phyloP scores from a whole-genome alignment of 371 early-diverging fungal genomes.

The Lichtheimia hyalospora region DNA sequence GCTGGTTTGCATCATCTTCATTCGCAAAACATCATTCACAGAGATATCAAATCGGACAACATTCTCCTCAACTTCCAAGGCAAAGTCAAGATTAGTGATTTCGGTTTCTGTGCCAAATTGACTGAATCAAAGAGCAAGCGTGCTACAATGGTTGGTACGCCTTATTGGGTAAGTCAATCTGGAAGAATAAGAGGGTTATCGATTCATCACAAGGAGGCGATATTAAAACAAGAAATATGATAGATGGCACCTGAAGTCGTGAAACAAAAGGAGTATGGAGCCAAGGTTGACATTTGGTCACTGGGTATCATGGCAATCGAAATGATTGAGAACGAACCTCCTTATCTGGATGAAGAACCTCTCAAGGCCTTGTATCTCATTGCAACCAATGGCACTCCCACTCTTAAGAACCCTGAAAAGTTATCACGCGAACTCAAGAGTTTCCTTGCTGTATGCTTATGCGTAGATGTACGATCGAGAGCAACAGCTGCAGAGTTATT shows the following conservation, averaged over 20 bases:
- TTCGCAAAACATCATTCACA: conserved; percentile 88
- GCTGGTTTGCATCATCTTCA: conserved; percentile 93
- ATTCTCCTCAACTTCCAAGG: conserved; percentile 85
- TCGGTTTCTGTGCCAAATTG: conserved; percentile 91
- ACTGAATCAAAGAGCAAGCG: conserved; percentile 81
- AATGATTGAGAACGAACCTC: conserved; percentile 97
- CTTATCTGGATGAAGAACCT: conserved; percentile 95
- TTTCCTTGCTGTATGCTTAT: conserved; percentile 86
- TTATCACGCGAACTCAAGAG: conserved; percentile 82
- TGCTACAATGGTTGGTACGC: conserved; percentile 94
- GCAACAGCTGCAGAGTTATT: conserved; percentile 86
- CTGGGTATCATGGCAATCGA: conserved; percentile 96
- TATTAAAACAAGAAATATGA: neutral
- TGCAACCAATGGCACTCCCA: conserved; percentile 97
- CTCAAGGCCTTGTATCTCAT: conserved; percentile 94
- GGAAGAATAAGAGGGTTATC: neutral
- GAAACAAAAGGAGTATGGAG: conserved; percentile 87
- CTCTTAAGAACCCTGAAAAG: conserved; percentile 83
- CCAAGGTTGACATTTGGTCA: conserved; percentile 93
- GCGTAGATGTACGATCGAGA: conserved; percentile 87
- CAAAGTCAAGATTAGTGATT: conserved; percentile 92
- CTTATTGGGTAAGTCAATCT: conserved; percentile 69
- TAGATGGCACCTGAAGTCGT: conserved; percentile 92
- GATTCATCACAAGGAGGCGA: neutral
- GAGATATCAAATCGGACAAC: conserved; percentile 98